A percentile compares a stretch with the other conserved stretches of the same genome.
Conservation (phyloP, 1,139 yeast species). For the Debaryomyces sp. region DNA sequence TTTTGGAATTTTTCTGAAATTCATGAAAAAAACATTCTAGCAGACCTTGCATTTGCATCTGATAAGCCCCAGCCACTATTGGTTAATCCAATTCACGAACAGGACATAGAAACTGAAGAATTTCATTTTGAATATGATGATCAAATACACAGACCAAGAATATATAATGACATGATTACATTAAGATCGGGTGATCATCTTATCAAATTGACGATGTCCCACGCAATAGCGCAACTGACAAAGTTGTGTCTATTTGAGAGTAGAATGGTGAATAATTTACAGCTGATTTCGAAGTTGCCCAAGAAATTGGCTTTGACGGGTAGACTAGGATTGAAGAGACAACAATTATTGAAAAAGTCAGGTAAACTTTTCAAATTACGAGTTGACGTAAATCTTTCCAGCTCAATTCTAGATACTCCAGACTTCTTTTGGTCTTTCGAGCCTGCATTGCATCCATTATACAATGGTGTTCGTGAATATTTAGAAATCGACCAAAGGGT, state of each 20-base stretch:
- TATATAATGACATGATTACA: constrained; percentile 93
- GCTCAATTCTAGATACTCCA: constrained; percentile 92
- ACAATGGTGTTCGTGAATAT: constrained; percentile 87
- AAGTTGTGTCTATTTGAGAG: constrained; percentile 90
- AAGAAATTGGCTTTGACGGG: constrained; percentile 91
- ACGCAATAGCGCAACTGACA: constrained; percentile 96
- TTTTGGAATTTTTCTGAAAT: constrained; percentile 95
- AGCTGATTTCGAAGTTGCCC: constrained; percentile 85
- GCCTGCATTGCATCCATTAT: constrained; percentile 91
- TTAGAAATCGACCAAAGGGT: constrained; percentile 94
- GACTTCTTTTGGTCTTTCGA: constrained; percentile 96
- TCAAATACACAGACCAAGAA: constrained; percentile 81
- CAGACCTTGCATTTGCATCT: constrained; percentile 84
- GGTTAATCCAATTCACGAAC: constrained; percentile 78
- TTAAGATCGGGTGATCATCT: constrained; percentile 88
- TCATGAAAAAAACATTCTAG: constrained; percentile 90
- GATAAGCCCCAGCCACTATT: constrained; percentile 51
- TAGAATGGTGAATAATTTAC: constrained; percentile 80
- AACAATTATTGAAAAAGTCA: constrained; percentile 80
- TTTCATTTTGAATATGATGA: constrained; percentile 90
- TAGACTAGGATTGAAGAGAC: constrained; percentile 73
- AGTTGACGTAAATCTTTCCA: constrained; percentile 89
- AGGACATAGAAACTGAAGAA: constrained; percentile 93
- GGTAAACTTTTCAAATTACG: constrained; percentile 88
- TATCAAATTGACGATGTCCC: constrained; percentile 89